phyloP scores from a whole-genome alignment of 805 yeast genomes.

The Brettanomyces sp. region DNA sequence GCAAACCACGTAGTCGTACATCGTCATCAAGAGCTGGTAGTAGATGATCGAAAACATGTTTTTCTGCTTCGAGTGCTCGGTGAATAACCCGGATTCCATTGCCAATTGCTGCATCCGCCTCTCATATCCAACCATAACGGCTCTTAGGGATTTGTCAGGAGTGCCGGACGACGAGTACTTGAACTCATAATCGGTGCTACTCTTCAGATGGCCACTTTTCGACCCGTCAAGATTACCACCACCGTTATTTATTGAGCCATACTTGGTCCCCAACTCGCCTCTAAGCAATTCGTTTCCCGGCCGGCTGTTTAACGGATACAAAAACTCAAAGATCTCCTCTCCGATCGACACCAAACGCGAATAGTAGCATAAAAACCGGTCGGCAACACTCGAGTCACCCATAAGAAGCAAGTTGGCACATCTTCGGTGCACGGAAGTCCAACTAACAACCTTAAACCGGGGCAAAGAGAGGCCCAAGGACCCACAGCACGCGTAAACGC shows the following conservation, averaged over 20 bases:
- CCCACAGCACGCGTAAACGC: constrained; percentile 43
- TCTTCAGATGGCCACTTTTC: background rate
- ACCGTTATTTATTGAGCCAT: background rate
- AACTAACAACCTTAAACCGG: constrained; percentile 38
- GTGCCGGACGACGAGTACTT: background rate
- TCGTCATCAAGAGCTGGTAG: constrained; percentile 40
- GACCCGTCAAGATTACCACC: constrained; percentile 2
- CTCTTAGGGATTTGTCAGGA: constrained; percentile 18
- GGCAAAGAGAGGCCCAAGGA: constrained; percentile 42
- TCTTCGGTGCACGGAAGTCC: constrained; percentile 36
- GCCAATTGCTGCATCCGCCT: constrained; percentile 30
- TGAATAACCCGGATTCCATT: constrained; percentile 31
- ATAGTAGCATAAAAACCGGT: constrained; percentile 35
- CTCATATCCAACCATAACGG: constrained; percentile 31
- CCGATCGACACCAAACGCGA: constrained; percentile 38
- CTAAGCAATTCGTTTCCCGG: background rate
- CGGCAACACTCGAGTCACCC: constrained; percentile 30
- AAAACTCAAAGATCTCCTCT: constrained; percentile 37
- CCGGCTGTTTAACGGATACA: constrained; percentile 20
- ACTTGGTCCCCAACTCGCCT: background rate
- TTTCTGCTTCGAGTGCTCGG: constrained; percentile 26
- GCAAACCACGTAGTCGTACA: constrained; percentile 45
- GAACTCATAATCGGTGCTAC: background rate
- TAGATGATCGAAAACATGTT: constrained; percentile 35
- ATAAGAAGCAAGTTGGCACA: constrained; percentile 25